These are phyloP conservation scores for Shiraia bambusicola DNA, from an alignment of 2,329 filamentous ascomycete species.

Conservation along the genomic window DNA sequence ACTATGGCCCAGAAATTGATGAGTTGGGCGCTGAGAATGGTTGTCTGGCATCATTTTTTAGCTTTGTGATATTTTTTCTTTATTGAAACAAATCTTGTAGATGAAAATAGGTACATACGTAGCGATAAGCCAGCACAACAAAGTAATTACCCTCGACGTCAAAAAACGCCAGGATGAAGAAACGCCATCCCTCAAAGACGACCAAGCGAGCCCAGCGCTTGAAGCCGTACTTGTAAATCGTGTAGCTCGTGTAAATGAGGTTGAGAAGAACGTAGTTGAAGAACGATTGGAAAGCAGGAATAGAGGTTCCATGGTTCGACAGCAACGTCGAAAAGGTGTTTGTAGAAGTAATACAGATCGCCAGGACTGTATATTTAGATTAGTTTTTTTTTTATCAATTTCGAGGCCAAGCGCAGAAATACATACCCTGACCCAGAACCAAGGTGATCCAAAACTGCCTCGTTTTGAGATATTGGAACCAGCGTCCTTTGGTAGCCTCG, in stretches of 20 bases:
- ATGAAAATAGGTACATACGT: constrained; percentile 20
- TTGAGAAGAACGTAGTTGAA: constrained; percentile 91
- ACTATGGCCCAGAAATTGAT: constrained; percentile 99
- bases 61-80: no score
- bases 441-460: constrained; percentile 87
- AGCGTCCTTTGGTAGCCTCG: constrained; percentile 49
- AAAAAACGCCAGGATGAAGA: constrained; percentile 83
- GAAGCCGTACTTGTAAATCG: constrained; percentile 76
- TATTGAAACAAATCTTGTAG: neutral
- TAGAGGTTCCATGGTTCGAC: constrained; percentile 66
- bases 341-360: constrained; percentile 87
- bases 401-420: constrained; percentile 40
- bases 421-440: constrained; percentile 62
- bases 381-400: constrained; percentile 87
- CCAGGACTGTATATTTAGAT: constrained; percentile 53
- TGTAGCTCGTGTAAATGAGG: constrained; percentile 76
- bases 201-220: constrained; percentile 67
- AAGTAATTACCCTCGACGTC: constrained; percentile 99
- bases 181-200: constrained; percentile 81
- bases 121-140: constrained; percentile 87
- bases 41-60: constrained; percentile 60
- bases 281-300: constrained; percentile 92
- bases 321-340: constrained; percentile 88
- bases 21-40: constrained; percentile 86
- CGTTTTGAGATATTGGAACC: constrained; percentile 74